Evolutionary conservation across 2,329 filamentous ascomycete species (phyloP).

Genomic region (Trichophyton benhamiae): DNA sequence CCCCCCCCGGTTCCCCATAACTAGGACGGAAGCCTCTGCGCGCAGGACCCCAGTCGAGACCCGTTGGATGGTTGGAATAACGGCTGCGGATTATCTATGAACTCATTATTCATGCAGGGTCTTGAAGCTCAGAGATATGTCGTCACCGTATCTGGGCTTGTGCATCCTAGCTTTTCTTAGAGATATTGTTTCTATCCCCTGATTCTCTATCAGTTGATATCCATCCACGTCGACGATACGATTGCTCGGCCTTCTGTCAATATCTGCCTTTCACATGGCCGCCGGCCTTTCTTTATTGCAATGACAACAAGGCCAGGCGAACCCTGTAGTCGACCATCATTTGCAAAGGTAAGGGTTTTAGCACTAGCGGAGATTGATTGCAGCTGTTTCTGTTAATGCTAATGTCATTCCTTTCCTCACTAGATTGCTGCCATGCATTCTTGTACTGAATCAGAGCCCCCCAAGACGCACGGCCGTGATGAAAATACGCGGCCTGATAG

Average conservation of each 20-base stretch:
- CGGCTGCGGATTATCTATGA: neutral
- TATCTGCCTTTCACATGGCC: conserved; percentile 1
- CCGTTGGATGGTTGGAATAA: neutral
- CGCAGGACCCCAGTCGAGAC: neutral
- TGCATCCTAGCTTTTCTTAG: conserved; percentile 32
- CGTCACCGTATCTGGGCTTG: conserved; percentile 32
- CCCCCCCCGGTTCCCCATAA: neutral
- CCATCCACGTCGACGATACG: neutral
- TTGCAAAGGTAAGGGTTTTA: conserved; percentile 54
- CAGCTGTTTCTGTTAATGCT: neutral
- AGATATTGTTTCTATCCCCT: conserved; percentile 26
- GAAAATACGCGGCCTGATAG: neutral
- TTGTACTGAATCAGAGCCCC: conserved; percentile 19
- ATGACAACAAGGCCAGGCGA: neutral
- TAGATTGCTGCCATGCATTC: conserved; percentile 35
- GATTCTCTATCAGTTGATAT: conserved; percentile 14
- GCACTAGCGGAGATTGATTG: neutral
- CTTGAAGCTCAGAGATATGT: conserved; percentile 33
- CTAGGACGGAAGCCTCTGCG: neutral
- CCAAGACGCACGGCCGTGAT: conserved; percentile 15
- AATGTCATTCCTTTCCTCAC: neutral
- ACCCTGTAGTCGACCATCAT: conserved; percentile 43
- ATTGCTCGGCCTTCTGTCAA: neutral
- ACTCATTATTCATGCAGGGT: conserved; percentile 30
- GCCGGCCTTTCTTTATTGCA: neutral